Conservation (phyloP, 139 green algal genomes). For the Raphidocelis subcapitata region DNA sequence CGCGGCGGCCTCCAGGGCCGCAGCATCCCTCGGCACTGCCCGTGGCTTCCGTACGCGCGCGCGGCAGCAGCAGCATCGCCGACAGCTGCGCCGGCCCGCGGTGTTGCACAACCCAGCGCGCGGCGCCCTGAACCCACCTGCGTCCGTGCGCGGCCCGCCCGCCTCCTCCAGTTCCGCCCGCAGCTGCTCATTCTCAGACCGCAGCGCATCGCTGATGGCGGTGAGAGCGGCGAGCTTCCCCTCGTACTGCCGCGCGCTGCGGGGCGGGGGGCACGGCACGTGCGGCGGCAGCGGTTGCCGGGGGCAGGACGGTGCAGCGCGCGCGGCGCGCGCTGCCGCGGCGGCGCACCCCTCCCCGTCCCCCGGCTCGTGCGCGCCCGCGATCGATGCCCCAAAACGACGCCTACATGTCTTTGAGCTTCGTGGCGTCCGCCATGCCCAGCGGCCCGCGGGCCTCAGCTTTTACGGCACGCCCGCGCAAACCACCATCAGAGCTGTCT, state of each 20-base stretch:
- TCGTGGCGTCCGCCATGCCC: too few relatives aligned
- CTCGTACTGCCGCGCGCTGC: constrained; percentile 80
- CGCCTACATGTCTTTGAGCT: too few relatives aligned
- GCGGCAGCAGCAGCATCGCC: not conserved
- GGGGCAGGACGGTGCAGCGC: too few relatives aligned
- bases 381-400: too few relatives aligned
- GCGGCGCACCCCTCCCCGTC: too few relatives aligned
- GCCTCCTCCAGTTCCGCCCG: constrained; percentile 44
- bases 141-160: constrained; percentile 25
- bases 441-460: too few relatives aligned
- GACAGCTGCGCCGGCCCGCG: not conserved
- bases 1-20: not conserved
- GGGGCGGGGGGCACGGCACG: too few relatives aligned
- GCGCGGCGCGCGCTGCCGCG: too few relatives aligned
- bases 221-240: constrained; percentile 82
- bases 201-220: constrained; percentile 81
- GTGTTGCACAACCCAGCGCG: not conserved
- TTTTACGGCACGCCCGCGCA: too few relatives aligned
- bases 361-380: too few relatives aligned
- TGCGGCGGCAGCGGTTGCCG: too few relatives aligned
- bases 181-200: constrained; percentile 80
- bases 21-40: not conserved
- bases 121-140: constrained; percentile 22
- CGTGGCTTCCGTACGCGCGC: not conserved
- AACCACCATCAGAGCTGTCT: too few relatives aligned